Evolutionary conservation across 2,329 filamentous ascomycete species (phyloP).

Genomic region (Trichothecium sympodiale): DNA sequence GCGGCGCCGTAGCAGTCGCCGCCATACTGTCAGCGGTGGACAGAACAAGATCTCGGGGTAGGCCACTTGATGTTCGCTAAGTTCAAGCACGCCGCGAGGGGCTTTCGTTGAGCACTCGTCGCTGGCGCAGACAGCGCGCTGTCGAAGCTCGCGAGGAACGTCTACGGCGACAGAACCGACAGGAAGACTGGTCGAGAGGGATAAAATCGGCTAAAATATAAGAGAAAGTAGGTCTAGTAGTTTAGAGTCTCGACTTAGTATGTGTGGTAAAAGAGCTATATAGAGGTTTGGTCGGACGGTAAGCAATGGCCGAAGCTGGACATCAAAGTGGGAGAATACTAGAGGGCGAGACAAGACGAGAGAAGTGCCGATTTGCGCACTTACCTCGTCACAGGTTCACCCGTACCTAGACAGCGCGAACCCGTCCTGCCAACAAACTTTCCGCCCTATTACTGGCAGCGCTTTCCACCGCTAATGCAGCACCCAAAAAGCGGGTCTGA

Average conservation of each 20-base stretch:
- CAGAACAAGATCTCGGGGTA: constrained; percentile 1
- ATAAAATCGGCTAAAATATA: no score
- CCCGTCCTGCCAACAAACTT: no score
- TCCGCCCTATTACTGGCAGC: no score
- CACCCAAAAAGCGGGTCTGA: constrained; percentile 16
- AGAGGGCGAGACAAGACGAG: no score
- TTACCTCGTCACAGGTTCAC: no score
- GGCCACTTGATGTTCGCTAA: neutral
- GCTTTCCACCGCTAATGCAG: neutral
- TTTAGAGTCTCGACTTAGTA: no score
- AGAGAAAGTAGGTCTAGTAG: no score
- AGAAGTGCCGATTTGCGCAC: constrained; percentile 3
- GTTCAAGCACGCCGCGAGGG: neutral
- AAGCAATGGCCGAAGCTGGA: no score
- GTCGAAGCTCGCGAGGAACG: neutral
- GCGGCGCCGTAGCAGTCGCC: constrained; percentile 37
- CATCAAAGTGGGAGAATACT: no score
- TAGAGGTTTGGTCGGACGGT: no score
- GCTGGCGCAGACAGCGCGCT: constrained; percentile 1
- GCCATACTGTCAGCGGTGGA: constrained; percentile 30
- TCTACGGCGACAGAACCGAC: neutral
- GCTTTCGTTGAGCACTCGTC: neutral
- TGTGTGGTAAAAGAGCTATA: no score
- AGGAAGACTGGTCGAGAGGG: neutral
- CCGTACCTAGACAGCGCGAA: no score